Evolutionary conservation across 176 grass and related monocot species (phyloP).

Genomic region (Ananas comosus): DNA sequence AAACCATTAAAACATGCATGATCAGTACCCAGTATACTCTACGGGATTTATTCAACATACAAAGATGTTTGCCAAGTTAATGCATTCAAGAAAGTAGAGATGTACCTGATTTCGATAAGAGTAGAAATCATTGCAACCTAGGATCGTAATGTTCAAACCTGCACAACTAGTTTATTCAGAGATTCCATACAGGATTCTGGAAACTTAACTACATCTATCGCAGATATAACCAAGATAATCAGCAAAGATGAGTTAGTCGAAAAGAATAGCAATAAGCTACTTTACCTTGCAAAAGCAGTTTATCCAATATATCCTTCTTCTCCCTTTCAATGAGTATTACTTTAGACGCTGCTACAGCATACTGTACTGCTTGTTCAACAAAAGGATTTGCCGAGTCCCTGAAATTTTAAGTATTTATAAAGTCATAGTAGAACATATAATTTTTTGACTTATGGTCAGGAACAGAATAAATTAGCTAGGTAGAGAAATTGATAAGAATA

Average conservation of each 20-base stretch:
- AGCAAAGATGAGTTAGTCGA: not conserved
- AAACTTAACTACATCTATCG: not conserved
- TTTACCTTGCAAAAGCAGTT: slow-evolving; percentile 72
- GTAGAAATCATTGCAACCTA: slow-evolving; percentile 95
- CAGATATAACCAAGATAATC: not conserved
- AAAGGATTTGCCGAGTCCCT: slow-evolving; percentile 71
- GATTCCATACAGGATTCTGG: slow-evolving; percentile 3
- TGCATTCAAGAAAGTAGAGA: slow-evolving; percentile 9
- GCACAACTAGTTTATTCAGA: slow-evolving; percentile 15
- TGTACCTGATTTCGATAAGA: slow-evolving; percentile 91
- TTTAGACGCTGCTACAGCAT: slow-evolving; percentile 56
- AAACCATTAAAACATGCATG: too few species aligned
- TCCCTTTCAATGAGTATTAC: slow-evolving; percentile 39
- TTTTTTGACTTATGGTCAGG: too few species aligned
- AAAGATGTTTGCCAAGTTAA: slow-evolving; percentile 7
- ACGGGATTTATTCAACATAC: not conserved
- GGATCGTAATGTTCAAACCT: slow-evolving; percentile 74
- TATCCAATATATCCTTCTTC: slow-evolving; percentile 50
- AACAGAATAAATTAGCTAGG: not conserved
- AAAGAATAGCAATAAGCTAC: not conserved
- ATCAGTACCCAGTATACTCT: too few species aligned
- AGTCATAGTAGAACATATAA: not conserved
- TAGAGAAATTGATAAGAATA: not conserved
- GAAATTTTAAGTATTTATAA: not conserved
- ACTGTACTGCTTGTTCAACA: slow-evolving; percentile 90